phyloP scores from a whole-genome alignment of 2,329 filamentous ascomycete species.

The Fusarium sp. region DNA sequence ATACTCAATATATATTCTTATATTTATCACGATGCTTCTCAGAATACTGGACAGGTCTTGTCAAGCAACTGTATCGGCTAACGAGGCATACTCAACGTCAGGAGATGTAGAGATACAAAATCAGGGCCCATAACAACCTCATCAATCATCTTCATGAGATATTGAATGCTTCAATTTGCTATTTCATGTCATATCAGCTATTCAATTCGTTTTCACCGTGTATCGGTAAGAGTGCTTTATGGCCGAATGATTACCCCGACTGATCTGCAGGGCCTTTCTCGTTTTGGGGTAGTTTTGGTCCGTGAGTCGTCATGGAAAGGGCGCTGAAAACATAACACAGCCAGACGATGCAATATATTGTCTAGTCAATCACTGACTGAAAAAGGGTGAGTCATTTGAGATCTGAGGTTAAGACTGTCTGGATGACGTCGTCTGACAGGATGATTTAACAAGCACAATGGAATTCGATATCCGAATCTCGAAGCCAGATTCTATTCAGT shows the following conservation, averaged over 20 bases:
- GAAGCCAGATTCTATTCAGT: fast-evolving
- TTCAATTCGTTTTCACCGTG: background rate
- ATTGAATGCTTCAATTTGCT: fast-evolving
- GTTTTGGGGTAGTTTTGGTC: background rate
- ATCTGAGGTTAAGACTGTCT: background rate
- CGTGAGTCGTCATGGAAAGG: background rate
- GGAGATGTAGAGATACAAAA: background rate
- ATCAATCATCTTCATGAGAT: fast-evolving
- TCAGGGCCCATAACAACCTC: fast-evolving
- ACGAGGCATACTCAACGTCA: too few relatives aligned
- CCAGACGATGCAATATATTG: too few relatives aligned
- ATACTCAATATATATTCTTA: fast-evolving
- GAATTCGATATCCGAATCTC: background rate
- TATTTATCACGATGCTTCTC: fast-evolving
- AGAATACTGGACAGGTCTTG: fast-evolving
- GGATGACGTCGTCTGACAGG: background rate
- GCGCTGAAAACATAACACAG: too few relatives aligned
- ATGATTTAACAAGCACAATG: background rate
- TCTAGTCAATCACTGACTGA: background rate
- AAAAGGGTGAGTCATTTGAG: background rate
- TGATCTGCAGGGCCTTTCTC: background rate
- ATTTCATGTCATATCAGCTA: background rate
- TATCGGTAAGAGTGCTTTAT: background rate
- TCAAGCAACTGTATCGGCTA: background rate
- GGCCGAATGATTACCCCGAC: background rate